phyloP scores from a whole-genome alignment of 352 stramenopile genomes.

The Globisporangium viniferum region DNA sequence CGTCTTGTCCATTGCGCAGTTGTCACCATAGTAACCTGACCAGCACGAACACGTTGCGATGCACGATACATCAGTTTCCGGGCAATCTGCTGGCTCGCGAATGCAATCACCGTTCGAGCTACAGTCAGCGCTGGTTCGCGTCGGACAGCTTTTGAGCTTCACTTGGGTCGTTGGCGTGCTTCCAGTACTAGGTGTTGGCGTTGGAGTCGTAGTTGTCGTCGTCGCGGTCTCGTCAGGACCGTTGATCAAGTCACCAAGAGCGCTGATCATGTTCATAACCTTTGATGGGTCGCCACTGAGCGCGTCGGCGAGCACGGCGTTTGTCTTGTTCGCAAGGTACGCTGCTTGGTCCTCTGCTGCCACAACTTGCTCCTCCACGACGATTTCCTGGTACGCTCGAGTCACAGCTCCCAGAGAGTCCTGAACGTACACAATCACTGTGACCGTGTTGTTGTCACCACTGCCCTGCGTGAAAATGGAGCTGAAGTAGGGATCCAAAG shows the following conservation, averaged over 20 bases:
- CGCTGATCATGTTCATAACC: slow-evolving; percentile 61
- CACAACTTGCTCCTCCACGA: slow-evolving; percentile 42
- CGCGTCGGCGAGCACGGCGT: slow-evolving; percentile 41
- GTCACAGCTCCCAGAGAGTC: slow-evolving; percentile 49
- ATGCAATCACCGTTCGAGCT: slow-evolving; percentile 45
- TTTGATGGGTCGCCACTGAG: slow-evolving; percentile 53
- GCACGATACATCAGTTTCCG: slow-evolving; percentile 49
- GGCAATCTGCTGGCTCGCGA: slow-evolving; percentile 36
- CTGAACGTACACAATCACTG: slow-evolving; percentile 58
- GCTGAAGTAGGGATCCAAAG: slow-evolving; percentile 45
- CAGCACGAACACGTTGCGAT: slow-evolving; percentile 46
- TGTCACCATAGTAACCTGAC: slow-evolving; percentile 51
- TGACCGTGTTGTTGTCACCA: slow-evolving; percentile 58
- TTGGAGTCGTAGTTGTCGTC: slow-evolving; percentile 19
- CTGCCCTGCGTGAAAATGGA: slow-evolving; percentile 54
- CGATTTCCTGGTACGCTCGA: slow-evolving; percentile 46
- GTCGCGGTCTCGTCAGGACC: slow-evolving; percentile 31
- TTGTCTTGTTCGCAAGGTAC: slow-evolving; percentile 58
- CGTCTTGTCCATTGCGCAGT: slow-evolving; percentile 49
- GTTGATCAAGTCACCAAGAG: slow-evolving; percentile 64
- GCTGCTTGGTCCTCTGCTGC: slow-evolving; percentile 37
- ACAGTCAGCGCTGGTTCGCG: slow-evolving; percentile 36
- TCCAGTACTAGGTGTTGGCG: slow-evolving; percentile 12
- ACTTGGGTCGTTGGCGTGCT: slow-evolving; percentile 21
- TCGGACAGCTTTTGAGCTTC: slow-evolving; percentile 49